Evolutionary conservation across 306 rosid genomes (phyloP), one percentile per base, ranked within the genome.

Genomic region (Glycine soja): DNA sequence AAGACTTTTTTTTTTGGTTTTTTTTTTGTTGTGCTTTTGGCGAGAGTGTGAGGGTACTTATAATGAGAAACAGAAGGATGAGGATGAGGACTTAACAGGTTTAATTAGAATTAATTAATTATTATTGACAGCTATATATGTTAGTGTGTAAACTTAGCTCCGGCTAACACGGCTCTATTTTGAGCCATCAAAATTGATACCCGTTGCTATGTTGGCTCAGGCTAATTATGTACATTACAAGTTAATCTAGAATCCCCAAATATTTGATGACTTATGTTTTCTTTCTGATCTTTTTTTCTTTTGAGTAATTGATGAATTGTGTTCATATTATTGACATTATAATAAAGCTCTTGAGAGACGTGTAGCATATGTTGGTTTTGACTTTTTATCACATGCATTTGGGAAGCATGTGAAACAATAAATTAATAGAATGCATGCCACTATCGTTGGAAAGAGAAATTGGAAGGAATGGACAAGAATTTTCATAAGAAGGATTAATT

Each of bases 91-190:
- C 8, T 53, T 32, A 73, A 74, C 48, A 40, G 40, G 5, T 3
- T 36, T 36, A 7, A 32, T 43, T 62, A 3, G 40, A 36, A 36
- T 36, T 36, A 7, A 32, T 43, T 24, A 16, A 40, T 69, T 18
- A 10, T 59, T 30, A 8, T 75, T 77, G 77, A 80, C 64, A 84
- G 79, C 88, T 86, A 70, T 66, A 24, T 80, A 65, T 61, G 30
- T 80, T 75, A 2, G 67, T 40, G 77, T 18, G 83, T 47, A 68
- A 76, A 79, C 74, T 82, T 83, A 73, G 80, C 74, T 70, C 71
- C 90, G 92, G 75, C 88, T 87, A 77, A 85, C 53, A 36, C 56
- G 82, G 86, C 84, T 88, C 81, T 42, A n/a, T 61, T 87, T 36
- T 6, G 19, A 89, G 88, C 93, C 94, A 81, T 82, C 65, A n/a